Evolutionary conservation across 164 flowering plant genomes (phyloP), one percentile per base, ranked within the genome.

Genomic region (Kingdonia uniflora): DNA sequence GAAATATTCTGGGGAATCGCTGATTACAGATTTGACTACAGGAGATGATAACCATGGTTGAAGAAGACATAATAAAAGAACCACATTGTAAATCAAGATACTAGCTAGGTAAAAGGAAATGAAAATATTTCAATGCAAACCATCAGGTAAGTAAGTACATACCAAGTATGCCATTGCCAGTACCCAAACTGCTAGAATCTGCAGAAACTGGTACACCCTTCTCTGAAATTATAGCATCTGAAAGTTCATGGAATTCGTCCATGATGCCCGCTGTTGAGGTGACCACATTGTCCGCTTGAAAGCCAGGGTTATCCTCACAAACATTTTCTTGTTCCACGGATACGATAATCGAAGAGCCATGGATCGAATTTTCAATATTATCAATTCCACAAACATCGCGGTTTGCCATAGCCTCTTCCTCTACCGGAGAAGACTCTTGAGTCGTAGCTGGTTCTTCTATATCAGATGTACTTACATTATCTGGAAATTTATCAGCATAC

Each of bases 311-410:
- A 58, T 53, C 42, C 29, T 64, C 74, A 50, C 50, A 62, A 43
- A 44, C 61, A 54, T 66, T 62, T 57, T 72, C 78, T 13, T 29
- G 22, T 70, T 75, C 88, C 65, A 70, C 83, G 20, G 77, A 67
- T 52, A 69, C 52, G 21, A 49, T 53, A 38, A 43, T 61, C 54
- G 68, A 53, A 43, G 74, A 62, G 50, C 57, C 61, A 29, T 42
- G 65, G 52, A 65, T 8, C 11, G 65, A 60, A 66, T 51, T 64
- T 49, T 68, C 77, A 22, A 35, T 47, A 54, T 24, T 62, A 51
- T 75, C 75, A 42, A 58, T 46, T 38, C 46, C 63, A 52, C 59
- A 65, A 16, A 21, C 66, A 60, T 52, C 51, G 40, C 45, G 20
- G 23, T 23, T 63, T 57, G 16, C 35, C 45, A 49, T 22, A 35